Conservation (phyloP, 257 asterid genomes). For the Paraleonurus japonicus region DNA sequence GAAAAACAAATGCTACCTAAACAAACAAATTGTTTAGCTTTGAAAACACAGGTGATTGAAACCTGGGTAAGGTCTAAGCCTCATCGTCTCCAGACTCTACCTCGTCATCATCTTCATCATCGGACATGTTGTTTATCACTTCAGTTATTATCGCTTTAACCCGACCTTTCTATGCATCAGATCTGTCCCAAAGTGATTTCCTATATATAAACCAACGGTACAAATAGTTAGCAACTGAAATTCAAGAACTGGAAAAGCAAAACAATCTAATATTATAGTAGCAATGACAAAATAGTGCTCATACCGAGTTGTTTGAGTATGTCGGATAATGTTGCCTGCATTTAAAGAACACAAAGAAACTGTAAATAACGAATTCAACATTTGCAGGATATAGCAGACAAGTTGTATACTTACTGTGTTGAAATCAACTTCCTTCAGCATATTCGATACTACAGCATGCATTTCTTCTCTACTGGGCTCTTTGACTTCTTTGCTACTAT, state of each 20-base stretch:
- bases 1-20: constrained; percentile 20
- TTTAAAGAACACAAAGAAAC: constrained; percentile 13
- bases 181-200: constrained; percentile 60
- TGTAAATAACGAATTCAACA: constrained; percentile 19
- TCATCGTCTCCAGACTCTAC: constrained; percentile 40
- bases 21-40: constrained; percentile 11
- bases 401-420: constrained; percentile 58
- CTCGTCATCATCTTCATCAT: constrained; percentile 61
- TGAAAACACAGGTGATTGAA: neutral
- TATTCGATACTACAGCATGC: constrained; percentile 50
- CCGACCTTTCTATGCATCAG: constrained; percentile 71
- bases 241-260: neutral
- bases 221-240: constrained; percentile 19
- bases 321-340: constrained; percentile 92
- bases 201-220: constrained; percentile 34
- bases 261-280: neutral
- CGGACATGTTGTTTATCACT: constrained; percentile 82
- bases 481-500: constrained; percentile 38
- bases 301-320: constrained; percentile 83
- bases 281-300: constrained; percentile 20
- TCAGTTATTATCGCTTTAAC: constrained; percentile 82
- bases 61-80: neutral
- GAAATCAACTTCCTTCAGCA: constrained; percentile 86
- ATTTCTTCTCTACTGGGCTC: constrained; percentile 73
- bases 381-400: neutral